Evolutionary conservation across 176 grass and related monocot species (phyloP).

Genomic region (Rhynchospora breviuscula): DNA sequence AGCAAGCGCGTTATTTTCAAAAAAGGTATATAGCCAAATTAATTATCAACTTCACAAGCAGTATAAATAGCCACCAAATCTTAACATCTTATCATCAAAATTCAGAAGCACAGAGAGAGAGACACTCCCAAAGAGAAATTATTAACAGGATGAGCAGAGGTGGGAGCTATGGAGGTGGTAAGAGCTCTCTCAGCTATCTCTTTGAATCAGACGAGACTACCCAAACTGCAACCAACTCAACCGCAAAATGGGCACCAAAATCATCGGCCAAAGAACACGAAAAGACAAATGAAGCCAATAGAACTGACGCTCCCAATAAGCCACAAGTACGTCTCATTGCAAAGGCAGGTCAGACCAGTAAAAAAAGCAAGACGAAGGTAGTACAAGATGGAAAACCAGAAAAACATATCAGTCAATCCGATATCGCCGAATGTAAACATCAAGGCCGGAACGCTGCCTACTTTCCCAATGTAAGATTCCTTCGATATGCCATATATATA

Average conservation of each 20-base stretch:
- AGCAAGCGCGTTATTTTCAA: no score
- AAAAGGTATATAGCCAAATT: no score
- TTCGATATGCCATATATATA: no score
- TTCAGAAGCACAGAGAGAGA: not conserved
- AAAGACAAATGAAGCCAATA: not conserved
- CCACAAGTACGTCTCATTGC: not conserved
- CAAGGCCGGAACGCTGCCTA: constrained; percentile 38
- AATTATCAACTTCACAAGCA: not conserved
- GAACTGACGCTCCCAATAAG: not conserved
- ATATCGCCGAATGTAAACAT: constrained; percentile 35
- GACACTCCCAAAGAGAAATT: not conserved
- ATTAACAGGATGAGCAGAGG: constrained; percentile 55
- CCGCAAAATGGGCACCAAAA: not conserved
- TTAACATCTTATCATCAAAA: not conserved
- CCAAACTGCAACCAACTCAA: not conserved
- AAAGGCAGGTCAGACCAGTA: not conserved
- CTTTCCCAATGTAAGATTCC: constrained; percentile 45
- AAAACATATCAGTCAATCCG: constrained; percentile 19
- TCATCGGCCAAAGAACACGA: not conserved
- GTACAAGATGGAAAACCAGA: constrained; percentile 25
- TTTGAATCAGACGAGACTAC: constrained; percentile 47
- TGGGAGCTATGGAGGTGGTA: constrained; percentile 56
- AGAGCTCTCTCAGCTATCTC: constrained; percentile 72
- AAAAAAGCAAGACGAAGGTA: constrained; percentile 29
- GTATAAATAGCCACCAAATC: constrained; percentile 17